Evolutionary conservation across 2,329 filamentous ascomycete species (phyloP).

Genomic region (Penicillium sp.): DNA sequence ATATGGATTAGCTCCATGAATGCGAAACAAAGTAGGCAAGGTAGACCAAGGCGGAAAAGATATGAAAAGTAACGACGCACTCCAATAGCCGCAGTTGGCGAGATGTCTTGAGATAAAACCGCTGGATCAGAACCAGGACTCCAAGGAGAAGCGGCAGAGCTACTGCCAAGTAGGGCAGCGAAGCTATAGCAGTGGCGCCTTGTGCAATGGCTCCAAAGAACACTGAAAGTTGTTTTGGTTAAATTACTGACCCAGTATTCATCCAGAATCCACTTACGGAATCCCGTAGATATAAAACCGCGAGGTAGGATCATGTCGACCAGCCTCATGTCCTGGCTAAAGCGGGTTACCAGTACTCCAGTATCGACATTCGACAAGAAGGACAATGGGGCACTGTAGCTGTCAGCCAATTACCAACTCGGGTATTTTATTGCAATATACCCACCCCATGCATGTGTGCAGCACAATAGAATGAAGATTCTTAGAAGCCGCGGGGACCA

Average conservation of each 20-base stretch:
- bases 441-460: constrained; percentile 13
- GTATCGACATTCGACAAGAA: constrained; percentile 45
- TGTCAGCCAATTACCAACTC: not conserved
- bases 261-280: not conserved
- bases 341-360: constrained; percentile 37
- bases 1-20: not conserved
- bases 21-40: no score
- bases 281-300: constrained; percentile 2
- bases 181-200: constrained; percentile 10
- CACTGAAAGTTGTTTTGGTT: not conserved
- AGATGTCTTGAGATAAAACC: constrained; percentile 20
- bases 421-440: not conserved
- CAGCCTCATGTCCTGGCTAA: constrained; percentile 47
- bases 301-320: constrained; percentile 44
- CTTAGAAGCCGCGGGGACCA: constrained; percentile 18
- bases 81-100: constrained; percentile 20
- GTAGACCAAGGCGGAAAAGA: no score
- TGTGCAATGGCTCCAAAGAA: constrained; percentile 4
- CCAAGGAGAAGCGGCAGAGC: constrained; percentile 11
- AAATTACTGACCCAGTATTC: not conserved
- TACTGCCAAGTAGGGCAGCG: constrained; percentile 16
- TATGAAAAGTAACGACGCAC: not conserved
- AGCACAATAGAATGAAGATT: constrained; percentile 25
- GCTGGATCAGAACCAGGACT: constrained; percentile 14
- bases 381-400: constrained; percentile 36